Evolutionary conservation across 1,139 yeast species (phyloP).

Genomic region (Wickerhamomyces sp.): DNA sequence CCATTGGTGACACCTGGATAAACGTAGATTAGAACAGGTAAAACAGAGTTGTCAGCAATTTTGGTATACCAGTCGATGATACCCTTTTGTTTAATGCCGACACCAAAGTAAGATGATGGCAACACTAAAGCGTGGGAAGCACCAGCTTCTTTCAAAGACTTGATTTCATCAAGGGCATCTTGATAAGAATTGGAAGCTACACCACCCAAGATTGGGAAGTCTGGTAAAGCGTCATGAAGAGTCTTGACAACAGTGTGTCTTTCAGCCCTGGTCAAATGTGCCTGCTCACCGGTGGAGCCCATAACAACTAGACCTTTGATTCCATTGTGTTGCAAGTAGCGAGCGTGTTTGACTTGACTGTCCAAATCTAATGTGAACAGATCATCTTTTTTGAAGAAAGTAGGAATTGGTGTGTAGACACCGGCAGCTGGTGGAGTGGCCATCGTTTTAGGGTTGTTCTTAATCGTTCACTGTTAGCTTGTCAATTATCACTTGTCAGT

Average conservation of each 20-base stretch:
- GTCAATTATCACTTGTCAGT: too few relatives aligned
- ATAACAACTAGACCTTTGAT: slow-evolving; percentile 43
- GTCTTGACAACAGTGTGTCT: slow-evolving; percentile 27
- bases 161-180: slow-evolving; percentile 32
- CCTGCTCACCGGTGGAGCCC: slow-evolving; percentile 45
- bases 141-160: slow-evolving; percentile 31
- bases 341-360: slow-evolving; percentile 40
- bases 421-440: slow-evolving; percentile 29
- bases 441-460: slow-evolving; percentile 1
- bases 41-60: slow-evolving; percentile 30
- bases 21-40: slow-evolving; percentile 35
- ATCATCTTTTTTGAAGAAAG: slow-evolving; percentile 41
- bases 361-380: slow-evolving; percentile 37
- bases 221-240: slow-evolving; percentile 28
- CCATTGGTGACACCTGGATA: slow-evolving; percentile 39
- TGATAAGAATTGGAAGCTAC: slow-evolving; percentile 31
- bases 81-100: slow-evolving; percentile 32
- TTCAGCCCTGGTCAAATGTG: slow-evolving; percentile 34
- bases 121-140: slow-evolving; percentile 34
- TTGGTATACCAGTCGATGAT: slow-evolving; percentile 31
- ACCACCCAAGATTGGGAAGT: slow-evolving; percentile 34
- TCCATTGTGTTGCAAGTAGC: slow-evolving; percentile 36
- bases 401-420: slow-evolving; percentile 45
- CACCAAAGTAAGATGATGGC: slow-evolving; percentile 35
- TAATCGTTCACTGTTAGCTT: not conserved